These are phyloP conservation scores for Viridothelium virens DNA, from an alignment of 495 filamentous ascomycete species.

Conservation along the genomic window DNA sequence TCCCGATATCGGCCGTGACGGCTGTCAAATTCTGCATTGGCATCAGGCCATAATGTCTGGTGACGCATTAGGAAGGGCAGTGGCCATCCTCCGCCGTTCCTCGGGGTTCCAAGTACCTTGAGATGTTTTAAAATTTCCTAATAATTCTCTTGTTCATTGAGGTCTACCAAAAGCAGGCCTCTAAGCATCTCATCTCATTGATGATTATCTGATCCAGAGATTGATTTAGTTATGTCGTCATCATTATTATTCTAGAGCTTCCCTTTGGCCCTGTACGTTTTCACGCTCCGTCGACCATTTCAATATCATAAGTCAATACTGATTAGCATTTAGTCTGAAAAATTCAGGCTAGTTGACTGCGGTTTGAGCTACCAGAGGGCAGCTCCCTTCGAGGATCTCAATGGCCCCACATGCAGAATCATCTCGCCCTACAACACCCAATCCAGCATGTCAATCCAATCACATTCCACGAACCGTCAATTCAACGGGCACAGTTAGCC, in stretches of 20 bases:
- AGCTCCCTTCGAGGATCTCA: background rate
- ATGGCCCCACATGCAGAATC: conserved; percentile 10
- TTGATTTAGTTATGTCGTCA: background rate
- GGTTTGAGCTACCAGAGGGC: background rate
- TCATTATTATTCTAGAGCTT: background rate
- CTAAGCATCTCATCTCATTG: background rate
- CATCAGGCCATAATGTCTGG: background rate
- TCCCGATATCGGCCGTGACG: background rate
- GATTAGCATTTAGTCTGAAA: background rate
- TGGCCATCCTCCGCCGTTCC: background rate
- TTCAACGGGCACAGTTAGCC: background rate
- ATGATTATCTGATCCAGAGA: background rate
- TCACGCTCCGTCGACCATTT: background rate
- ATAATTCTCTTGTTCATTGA: background rate
- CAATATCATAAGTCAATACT: no score
- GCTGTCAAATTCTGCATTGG: background rate
- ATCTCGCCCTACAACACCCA: background rate
- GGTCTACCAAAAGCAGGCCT: background rate
- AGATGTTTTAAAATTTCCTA: background rate
- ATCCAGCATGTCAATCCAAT: background rate
- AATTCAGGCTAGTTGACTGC: background rate
- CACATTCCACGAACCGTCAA: background rate
- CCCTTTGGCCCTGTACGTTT: background rate
- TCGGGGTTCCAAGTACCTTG: background rate
- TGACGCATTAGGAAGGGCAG: background rate